A percentile compares a stretch with the other conserved stretches of the same genome.
Conservation (phyloP, 2,329 filamentous ascomycete species). For the Phoma sp. region DNA sequence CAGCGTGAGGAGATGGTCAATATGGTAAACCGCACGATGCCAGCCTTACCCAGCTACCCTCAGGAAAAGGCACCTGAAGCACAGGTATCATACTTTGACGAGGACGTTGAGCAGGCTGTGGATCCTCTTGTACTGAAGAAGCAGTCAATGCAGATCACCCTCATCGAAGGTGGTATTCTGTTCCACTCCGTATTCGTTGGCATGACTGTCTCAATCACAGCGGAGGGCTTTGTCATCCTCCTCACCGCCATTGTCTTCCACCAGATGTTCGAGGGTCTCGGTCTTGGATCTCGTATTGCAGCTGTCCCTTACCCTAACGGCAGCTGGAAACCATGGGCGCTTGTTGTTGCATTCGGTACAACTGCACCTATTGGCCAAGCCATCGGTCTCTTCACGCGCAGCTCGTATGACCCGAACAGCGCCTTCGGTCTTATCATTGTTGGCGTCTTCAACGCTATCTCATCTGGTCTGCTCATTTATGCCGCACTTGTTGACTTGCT, state of each 20-base stretch:
- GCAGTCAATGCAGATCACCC: conserved; percentile 49
- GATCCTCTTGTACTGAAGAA: conserved; percentile 49
- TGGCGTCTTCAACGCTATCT: conserved; percentile 71
- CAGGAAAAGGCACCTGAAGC: conserved; percentile 29
- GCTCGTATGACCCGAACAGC: conserved; percentile 67
- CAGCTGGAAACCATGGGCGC: conserved; percentile 65
- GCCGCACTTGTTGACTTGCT: conserved; percentile 68
- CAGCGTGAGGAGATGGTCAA: conserved; percentile 65
- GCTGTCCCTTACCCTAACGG: conserved; percentile 64
- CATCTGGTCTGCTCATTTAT: conserved; percentile 66
- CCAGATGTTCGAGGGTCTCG: conserved; percentile 68
- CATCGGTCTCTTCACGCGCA: conserved; percentile 64
- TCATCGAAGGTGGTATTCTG: conserved; percentile 66
- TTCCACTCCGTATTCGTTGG: conserved; percentile 71
- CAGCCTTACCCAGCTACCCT: conserved; percentile 40
- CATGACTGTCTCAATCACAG: conserved; percentile 65
- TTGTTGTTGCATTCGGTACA: conserved; percentile 68
- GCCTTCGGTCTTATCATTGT: conserved; percentile 70
- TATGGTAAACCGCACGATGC: conserved; percentile 55
- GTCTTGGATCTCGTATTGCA: conserved; percentile 66
- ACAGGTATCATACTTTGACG: conserved; percentile 44
- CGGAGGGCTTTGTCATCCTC: conserved; percentile 63
- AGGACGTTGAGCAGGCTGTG: conserved; percentile 46
- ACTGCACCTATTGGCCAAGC: conserved; percentile 71
- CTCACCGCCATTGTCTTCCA: conserved; percentile 69